These are phyloP conservation scores for Diplocarpon rosae DNA, from an alignment of 2,329 filamentous ascomycete species.

Conservation along the genomic window DNA sequence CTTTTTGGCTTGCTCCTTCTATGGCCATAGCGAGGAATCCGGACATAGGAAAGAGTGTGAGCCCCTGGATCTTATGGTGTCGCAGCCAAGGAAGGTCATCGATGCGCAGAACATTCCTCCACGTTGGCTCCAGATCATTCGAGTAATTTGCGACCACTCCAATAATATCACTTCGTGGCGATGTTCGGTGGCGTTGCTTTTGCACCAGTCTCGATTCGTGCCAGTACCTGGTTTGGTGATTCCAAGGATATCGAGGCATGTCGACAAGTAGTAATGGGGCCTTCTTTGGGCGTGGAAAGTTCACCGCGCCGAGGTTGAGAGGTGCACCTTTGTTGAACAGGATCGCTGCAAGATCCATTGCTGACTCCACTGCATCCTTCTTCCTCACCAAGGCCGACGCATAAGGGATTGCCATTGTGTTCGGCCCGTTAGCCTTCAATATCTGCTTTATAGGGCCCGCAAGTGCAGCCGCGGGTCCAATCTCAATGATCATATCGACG, in stretches of 20 bases:
- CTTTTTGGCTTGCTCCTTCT: conserved; percentile 26
- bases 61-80: conserved; percentile 29
- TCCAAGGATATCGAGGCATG: conserved; percentile 44
- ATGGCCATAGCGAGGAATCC: conserved; percentile 29
- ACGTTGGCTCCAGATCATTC: conserved; percentile 25
- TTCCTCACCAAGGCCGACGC: conserved; percentile 38
- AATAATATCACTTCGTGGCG: conserved; percentile 39
- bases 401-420: conserved; percentile 31
- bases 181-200: conserved; percentile 31
- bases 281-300: conserved; percentile 30
- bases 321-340: conserved; percentile 35
- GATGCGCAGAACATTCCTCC: conserved; percentile 29
- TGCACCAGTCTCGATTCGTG: conserved; percentile 30
- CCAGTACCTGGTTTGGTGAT: conserved; percentile 42
- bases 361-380: conserved; percentile 37
- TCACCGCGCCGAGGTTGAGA: conserved; percentile 37
- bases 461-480: conserved; percentile 28
- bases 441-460: conserved; percentile 27
- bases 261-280: conserved; percentile 24
- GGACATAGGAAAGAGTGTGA: conserved; percentile 27
- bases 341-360: conserved; percentile 34
- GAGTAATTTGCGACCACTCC: conserved; percentile 28
- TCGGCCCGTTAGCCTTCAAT: conserved; percentile 32
- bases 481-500: conserved; percentile 19
- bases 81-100: conserved; percentile 33